Evolutionary conservation across 139 green algal species (phyloP).

Genomic region (Chlamydomonas sphaeroides): DNA sequence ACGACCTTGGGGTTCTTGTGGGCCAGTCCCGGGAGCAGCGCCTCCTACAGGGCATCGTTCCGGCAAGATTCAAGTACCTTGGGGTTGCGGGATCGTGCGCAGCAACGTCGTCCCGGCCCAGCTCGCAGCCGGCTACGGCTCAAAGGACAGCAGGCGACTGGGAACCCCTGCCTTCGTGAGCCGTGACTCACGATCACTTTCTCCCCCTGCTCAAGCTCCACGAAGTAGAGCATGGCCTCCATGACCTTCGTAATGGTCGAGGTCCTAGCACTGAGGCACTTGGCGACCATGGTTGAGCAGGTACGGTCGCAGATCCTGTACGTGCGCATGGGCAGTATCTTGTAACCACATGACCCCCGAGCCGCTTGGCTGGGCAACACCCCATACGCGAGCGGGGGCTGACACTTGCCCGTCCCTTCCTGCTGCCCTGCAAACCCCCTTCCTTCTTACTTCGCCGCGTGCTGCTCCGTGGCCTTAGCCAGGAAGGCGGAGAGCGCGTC

Average conservation of each 20-base stretch:
- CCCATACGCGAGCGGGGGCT: no score
- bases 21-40: constrained; percentile 69
- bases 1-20: constrained; percentile 95
- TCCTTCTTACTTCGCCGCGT: constrained; percentile 69
- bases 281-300: constrained; percentile 73
- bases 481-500: constrained; percentile 80
- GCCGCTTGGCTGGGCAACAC: no score
- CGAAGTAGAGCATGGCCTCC: constrained; percentile 77
- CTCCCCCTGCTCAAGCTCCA: constrained; percentile 89
- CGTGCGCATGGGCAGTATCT: no score
- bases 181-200: constrained; percentile 75
- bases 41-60: constrained; percentile 29
- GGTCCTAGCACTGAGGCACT: constrained; percentile 86
- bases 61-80: no score
- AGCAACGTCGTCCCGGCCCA: no score
- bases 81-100: no score
- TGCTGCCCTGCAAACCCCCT: no score
- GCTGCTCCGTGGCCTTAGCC: constrained; percentile 58
- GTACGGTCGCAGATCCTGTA: constrained; percentile 70
- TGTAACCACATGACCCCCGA: no score
- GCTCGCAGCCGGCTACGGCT: no score
- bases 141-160: no score
- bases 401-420: no score
- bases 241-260: constrained; percentile 75
- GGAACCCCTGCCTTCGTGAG: no score